phyloP scores from a whole-genome alignment of 1,284 basidiomycete species.

The Ganoderma boninense region DNA sequence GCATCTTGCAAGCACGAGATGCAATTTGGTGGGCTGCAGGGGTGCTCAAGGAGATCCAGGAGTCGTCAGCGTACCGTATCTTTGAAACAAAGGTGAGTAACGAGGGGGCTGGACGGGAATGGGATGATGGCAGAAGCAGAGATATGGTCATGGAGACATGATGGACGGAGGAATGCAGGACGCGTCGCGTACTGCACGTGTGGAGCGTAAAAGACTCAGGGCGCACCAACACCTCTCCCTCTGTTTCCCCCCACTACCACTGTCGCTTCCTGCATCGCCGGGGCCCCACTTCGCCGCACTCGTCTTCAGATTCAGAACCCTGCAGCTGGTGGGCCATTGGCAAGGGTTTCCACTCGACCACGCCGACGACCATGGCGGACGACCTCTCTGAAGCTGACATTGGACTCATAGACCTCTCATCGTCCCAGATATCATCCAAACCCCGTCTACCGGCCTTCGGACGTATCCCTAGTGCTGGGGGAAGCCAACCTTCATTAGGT shows the following conservation, averaged over 20 bases:
- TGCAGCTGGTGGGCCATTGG: neutral
- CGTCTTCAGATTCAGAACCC: too few relatives aligned
- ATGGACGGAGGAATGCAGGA: conserved; percentile 10
- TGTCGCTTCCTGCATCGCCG: neutral
- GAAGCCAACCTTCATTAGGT: neutral
- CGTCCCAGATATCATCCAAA: conserved; percentile 24
- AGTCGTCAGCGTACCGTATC: neutral
- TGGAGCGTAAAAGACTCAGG: neutral
- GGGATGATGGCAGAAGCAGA: conserved; percentile 9
- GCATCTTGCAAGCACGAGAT: conserved; percentile 43
- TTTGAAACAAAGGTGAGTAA: neutral
- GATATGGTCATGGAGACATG: conserved; percentile 3
- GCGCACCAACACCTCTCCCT: neutral
- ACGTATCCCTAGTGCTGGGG: conserved; percentile 21
- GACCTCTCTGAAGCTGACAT: conserved; percentile 39
- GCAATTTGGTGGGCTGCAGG: neutral
- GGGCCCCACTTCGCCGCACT: neutral
- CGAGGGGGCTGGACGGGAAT: neutral
- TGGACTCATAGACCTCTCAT: conserved; percentile 39
- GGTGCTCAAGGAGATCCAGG: neutral
- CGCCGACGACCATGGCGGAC: conserved; percentile 29
- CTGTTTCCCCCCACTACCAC: neutral
- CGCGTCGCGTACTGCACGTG: conserved; percentile 17
- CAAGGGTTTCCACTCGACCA: conserved; percentile 4
- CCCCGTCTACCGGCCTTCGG: conserved; percentile 23